Conservation (phyloP, 139 green algal genomes). For the Micromonas commoda region DNA sequence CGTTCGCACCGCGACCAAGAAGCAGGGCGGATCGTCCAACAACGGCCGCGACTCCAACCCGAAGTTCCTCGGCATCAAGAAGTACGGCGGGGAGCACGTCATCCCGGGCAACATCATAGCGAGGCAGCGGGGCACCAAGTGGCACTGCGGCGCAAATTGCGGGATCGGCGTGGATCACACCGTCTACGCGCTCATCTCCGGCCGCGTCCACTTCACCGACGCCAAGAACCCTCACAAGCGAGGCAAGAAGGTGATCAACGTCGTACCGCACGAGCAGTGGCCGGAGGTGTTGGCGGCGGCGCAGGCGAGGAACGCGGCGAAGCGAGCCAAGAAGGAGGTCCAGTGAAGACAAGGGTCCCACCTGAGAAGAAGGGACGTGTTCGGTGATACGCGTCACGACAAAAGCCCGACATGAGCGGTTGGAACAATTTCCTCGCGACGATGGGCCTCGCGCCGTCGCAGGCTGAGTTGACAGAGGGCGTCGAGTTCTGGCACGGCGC, state of each 20-base stretch:
- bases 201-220: slow-evolving; percentile 59
- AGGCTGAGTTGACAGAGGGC: slow-evolving; percentile 3
- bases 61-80: slow-evolving; percentile 87
- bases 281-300: background rate
- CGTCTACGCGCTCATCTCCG: slow-evolving; percentile 65
- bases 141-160: slow-evolving; percentile 59
- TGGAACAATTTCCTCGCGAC: too few species aligned
- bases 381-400: too few species aligned
- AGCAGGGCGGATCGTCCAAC: slow-evolving; percentile 66
- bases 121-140: slow-evolving; percentile 82
- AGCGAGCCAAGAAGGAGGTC: background rate
- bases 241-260: slow-evolving; percentile 21
- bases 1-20: slow-evolving; percentile 58
- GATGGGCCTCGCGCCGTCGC: background rate
- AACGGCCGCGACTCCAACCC: slow-evolving; percentile 76
- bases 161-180: slow-evolving; percentile 67
- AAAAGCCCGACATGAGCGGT: too few species aligned
- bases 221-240: slow-evolving; percentile 12
- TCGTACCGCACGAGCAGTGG: slow-evolving; percentile 12
- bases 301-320: background rate
- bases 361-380: too few species aligned
- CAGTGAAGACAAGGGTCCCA: too few species aligned
- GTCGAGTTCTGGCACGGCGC: slow-evolving; percentile 66
- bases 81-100: slow-evolving; percentile 56
- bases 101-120: slow-evolving; percentile 87